Conservation (phyloP, 371 early-diverging fungal genomes). For the Mucor sp. region DNA sequence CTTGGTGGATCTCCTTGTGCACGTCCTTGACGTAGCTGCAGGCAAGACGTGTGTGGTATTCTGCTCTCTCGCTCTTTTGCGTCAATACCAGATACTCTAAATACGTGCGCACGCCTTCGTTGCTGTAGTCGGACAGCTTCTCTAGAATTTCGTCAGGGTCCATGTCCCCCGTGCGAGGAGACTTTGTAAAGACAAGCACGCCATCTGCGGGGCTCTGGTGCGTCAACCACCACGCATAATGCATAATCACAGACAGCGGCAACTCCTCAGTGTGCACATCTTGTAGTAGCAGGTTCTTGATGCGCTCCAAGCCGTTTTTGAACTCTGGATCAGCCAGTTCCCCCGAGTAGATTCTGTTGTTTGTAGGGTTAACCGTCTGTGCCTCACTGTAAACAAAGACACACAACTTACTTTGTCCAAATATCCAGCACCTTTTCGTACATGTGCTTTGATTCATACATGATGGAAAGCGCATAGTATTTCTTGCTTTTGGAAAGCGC, state of each 20-base stretch:
- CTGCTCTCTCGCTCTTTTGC: slow-evolving; percentile 48
- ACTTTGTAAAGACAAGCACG: slow-evolving; percentile 51
- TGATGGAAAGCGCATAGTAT: slow-evolving; percentile 66
- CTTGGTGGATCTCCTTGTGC: slow-evolving; percentile 20
- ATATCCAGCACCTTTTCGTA: slow-evolving; percentile 60
- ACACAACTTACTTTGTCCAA: slow-evolving; percentile 64
- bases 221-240: slow-evolving; percentile 67
- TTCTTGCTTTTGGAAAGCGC: slow-evolving; percentile 48
- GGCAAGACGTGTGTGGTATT: slow-evolving; percentile 57
- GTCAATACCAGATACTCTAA: slow-evolving; percentile 61
- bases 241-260: slow-evolving; percentile 42
- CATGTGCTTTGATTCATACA: slow-evolving; percentile 60
- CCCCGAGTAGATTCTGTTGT: slow-evolving; percentile 50
- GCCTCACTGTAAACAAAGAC: neutral
- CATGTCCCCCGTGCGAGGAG: slow-evolving; percentile 56
- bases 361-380: neutral
- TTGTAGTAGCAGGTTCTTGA: slow-evolving; percentile 49
- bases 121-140: slow-evolving; percentile 43
- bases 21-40: slow-evolving; percentile 56
- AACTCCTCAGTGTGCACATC: slow-evolving; percentile 35
- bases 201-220: slow-evolving; percentile 50
- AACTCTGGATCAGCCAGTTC: slow-evolving; percentile 60
- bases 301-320: slow-evolving; percentile 46
- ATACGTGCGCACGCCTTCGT: slow-evolving; percentile 46
- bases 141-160: slow-evolving; percentile 54